phyloP scores from a whole-genome alignment of 805 yeast species.

The Kazachstania viticola region DNA sequence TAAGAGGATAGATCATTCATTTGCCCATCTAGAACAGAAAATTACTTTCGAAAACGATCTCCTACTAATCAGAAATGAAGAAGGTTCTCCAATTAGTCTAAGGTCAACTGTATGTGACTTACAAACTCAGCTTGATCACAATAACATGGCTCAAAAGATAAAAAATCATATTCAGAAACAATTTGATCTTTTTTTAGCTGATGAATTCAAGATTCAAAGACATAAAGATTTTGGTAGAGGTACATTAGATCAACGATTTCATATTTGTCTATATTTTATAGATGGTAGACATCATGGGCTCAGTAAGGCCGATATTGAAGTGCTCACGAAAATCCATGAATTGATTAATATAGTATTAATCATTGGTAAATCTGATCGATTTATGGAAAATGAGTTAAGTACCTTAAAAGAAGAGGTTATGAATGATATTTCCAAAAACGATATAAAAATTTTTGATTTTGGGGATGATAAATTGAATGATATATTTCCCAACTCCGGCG shows the following conservation, averaged over 20 bases:
- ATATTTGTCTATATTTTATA: constrained; percentile 67
- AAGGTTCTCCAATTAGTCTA: constrained; percentile 30
- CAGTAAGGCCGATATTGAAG: constrained; percentile 42
- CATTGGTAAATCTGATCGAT: constrained; percentile 67
- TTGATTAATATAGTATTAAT: constrained; percentile 79
- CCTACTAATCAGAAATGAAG: constrained; percentile 1
- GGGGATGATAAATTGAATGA: constrained; percentile 38
- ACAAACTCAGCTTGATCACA: constrained; percentile 42
- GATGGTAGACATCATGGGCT: constrained; percentile 43
- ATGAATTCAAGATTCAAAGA: constrained; percentile 64
- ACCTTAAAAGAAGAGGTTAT: constrained; percentile 42
- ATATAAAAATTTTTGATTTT: constrained; percentile 63
- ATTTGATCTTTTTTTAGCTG: constrained; percentile 60
- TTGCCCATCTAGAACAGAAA: constrained; percentile 1
- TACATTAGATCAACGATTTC: constrained; percentile 65
- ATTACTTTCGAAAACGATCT: neutral
- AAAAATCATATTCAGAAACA: constrained; percentile 55
- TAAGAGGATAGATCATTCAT: neutral
- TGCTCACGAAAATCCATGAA: constrained; percentile 57
- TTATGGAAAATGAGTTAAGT: constrained; percentile 53
- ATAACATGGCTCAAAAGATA: constrained; percentile 36
- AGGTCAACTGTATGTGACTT: constrained; percentile 40
- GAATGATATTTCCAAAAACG: constrained; percentile 44
- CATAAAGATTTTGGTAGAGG: constrained; percentile 31
- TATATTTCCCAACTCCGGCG: constrained; percentile 19